Conservation (phyloP, 2,329 filamentous ascomycete genomes). For the Spiromastix sp. region DNA sequence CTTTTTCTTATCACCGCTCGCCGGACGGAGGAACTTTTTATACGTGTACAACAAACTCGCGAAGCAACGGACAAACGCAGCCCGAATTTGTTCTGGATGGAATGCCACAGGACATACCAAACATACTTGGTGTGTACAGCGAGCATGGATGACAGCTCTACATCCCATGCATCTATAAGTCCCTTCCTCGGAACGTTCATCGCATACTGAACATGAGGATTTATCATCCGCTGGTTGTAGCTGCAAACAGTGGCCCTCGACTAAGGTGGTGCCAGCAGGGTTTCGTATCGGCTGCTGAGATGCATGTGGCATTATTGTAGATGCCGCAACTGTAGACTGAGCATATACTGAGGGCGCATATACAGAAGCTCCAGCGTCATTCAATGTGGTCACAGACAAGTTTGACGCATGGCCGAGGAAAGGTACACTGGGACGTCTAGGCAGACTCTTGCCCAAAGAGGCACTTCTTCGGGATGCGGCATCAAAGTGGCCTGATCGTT, state of each 20-base stretch:
- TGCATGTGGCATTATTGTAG: conserved; percentile 39
- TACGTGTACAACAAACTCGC: conserved; percentile 61
- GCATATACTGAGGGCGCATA: conserved; percentile 42
- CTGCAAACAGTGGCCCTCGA: conserved; percentile 40
- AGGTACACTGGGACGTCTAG: conserved; percentile 56
- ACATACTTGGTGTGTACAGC: conserved; percentile 50
- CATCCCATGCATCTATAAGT: conserved; percentile 41
- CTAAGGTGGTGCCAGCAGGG: conserved; percentile 24
- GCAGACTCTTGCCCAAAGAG: conserved; percentile 61
- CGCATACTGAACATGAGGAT: conserved; percentile 37
- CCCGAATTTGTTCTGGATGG: conserved; percentile 55
- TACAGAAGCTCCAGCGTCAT: conserved; percentile 18
- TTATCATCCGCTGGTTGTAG: conserved; percentile 34
- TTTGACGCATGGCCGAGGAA: conserved; percentile 54
- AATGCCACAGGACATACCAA: conserved; percentile 59
- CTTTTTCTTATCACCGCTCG: conserved; percentile 52
- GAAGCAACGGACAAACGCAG: conserved; percentile 59
- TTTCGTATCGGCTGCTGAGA: conserved; percentile 18
- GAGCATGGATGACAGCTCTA: conserved; percentile 44
- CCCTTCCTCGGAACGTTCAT: conserved; percentile 49
- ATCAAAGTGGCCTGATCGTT: conserved; percentile 88
- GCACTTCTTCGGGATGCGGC: conserved; percentile 74
- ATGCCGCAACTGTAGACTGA: conserved; percentile 40
- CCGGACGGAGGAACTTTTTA: conserved; percentile 50
- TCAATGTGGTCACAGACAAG: conserved; percentile 34